phyloP scores from a whole-genome alignment of 495 filamentous ascomycete species.

The Copromyces sp. region DNA sequence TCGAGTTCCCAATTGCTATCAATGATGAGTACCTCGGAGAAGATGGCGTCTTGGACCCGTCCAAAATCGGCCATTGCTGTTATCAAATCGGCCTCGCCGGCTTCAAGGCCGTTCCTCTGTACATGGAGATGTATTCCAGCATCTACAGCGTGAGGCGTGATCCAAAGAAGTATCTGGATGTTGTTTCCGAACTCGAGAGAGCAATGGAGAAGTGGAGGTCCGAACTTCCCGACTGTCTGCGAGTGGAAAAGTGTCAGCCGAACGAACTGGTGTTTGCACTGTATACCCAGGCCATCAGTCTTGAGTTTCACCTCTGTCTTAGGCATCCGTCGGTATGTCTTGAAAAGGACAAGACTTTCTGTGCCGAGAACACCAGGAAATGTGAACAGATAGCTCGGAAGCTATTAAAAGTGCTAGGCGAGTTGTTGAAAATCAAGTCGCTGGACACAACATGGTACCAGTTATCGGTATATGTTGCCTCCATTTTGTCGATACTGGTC shows the following conservation, averaged over 20 bases:
- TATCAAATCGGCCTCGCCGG: conserved; percentile 54
- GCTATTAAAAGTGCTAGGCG: conserved; percentile 49
- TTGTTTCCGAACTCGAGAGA: conserved; percentile 51
- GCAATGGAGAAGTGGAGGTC: conserved; percentile 46
- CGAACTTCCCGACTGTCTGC: conserved; percentile 45
- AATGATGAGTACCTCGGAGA: conserved; percentile 55
- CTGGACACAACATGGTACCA: conserved; percentile 80
- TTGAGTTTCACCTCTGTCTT: conserved; percentile 43
- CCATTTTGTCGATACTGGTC: conserved; percentile 63
- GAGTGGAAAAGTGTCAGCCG: conserved; percentile 36
- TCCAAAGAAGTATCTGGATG: conserved; percentile 48
- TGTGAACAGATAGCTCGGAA: conserved; percentile 56
- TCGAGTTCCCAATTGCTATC: conserved; percentile 59
- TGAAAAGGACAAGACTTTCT: conserved; percentile 48
- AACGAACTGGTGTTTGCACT: conserved; percentile 43
- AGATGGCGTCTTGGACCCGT: conserved; percentile 35
- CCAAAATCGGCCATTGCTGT: conserved; percentile 46
- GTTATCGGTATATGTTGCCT: conserved; percentile 57
- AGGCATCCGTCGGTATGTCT: conserved; percentile 64
- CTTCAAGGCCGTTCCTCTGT: conserved; percentile 49
- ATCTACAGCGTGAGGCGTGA: conserved; percentile 56
- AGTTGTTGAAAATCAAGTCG: conserved; percentile 50
- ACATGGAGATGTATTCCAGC: conserved; percentile 59
- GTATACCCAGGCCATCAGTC: conserved; percentile 35
- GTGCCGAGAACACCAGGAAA: conserved; percentile 53